Evolutionary conservation across 371 early-diverging fungal genomes (phyloP), one percentile per base, ranked within the genome.

Genomic region (Apophysomyces elegans): DNA sequence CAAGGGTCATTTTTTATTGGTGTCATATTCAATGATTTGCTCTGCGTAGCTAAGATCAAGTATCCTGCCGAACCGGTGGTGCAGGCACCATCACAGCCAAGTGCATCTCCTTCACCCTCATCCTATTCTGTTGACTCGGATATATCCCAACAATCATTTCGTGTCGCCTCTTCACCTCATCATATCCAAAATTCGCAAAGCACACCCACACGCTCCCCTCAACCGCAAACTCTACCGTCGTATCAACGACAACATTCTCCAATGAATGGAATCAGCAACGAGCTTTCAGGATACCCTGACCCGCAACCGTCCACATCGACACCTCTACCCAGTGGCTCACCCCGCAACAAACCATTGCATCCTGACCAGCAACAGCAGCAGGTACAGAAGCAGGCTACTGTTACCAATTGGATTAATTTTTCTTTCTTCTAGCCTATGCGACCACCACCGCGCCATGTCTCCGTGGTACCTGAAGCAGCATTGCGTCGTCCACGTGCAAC

Each of bases 21-120:
- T 36, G 39, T 14, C 16, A 57, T 41, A 1, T 46, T 62, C 5
- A 9, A 56, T 32, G 47, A 50, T 26, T 56, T 57, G 37, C 6
- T 38, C 26, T 32, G 26, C n/a, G n/a, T 62, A 76, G 86, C 84
- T 57, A 90, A 90, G 70, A 90, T 90, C 70, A 84, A 86, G 66
- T 90, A 90, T 74, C 88, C 86, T 62, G 75, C 84, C 13, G 89
- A 88, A 59, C 67, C 73, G 11, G 68, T 74, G 13, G 58, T 70
- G 59, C 69, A 65, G 16, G 59, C 47, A 64, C 63, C 63, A 32
- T 26, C 56, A 18, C 56, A 50, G 37, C 70, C 72, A 54, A 61
- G 63, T 57, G 72, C 58, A 6, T 47, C 58, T 3, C 62, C 63
- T n/a, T 47, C 59, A 14, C 57, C 66, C 62, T 41, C 70, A 45